phyloP scores from a whole-genome alignment of 169 alveolate species.

The Neospora caninum region DNA sequence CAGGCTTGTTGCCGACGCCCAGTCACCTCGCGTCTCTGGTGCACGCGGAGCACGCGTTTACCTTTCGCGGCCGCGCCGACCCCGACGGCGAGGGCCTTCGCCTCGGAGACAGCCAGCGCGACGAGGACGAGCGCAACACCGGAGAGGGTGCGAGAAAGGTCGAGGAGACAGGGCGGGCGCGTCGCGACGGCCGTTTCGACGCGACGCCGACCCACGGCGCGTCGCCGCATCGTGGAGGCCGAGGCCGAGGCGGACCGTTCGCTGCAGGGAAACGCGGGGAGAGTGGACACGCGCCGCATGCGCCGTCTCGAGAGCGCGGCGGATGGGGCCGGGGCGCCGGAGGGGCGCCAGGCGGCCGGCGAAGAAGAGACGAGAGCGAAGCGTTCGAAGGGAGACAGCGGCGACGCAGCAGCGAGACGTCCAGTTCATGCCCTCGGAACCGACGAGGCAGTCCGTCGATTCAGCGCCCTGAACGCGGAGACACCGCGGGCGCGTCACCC shows the following conservation, averaged over 20 bases:
- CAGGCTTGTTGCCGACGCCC: background rate
- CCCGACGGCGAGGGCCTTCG: background rate
- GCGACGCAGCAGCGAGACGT: background rate
- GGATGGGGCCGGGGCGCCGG: background rate
- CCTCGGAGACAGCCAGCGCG: too few relatives aligned
- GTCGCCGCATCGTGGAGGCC: background rate
- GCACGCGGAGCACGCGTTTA: background rate
- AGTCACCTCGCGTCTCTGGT: background rate
- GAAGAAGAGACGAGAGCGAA: background rate
- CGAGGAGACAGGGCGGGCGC: background rate
- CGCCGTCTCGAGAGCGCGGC: background rate
- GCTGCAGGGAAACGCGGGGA: background rate
- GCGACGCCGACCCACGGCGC: too few relatives aligned
- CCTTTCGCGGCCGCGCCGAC: background rate
- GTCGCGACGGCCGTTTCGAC: background rate
- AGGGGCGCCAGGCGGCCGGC: background rate
- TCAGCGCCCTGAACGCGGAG: conserved; percentile 8
- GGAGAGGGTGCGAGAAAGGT: background rate
- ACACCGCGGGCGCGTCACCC: background rate
- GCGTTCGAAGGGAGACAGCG: background rate
- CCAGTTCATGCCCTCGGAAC: background rate
- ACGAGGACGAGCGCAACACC: too few relatives aligned
- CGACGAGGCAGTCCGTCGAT: conserved; percentile 28
- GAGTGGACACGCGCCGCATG: background rate
- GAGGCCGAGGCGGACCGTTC: background rate